Conservation (phyloP, 345 rosid species). For the Linum usitatissimum region DNA sequence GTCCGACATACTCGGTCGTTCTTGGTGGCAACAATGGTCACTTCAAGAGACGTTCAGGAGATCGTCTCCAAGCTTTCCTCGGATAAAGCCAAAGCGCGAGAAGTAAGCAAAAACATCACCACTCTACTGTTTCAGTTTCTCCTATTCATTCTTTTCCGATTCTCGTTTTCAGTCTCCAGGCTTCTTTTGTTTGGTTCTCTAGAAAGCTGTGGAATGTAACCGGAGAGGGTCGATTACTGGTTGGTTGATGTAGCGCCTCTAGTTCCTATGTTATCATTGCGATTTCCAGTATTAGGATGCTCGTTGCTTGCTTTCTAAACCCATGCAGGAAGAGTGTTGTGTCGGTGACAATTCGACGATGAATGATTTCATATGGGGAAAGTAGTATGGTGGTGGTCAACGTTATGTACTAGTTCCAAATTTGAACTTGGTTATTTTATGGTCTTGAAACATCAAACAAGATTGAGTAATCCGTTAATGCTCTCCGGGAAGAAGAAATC, state of each 20-base stretch:
- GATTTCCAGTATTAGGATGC: background rate
- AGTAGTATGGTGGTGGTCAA: background rate
- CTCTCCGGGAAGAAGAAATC: too few relatives aligned
- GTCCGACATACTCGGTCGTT: background rate
- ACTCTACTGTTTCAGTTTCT: conserved; percentile 2
- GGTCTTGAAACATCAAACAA: too few relatives aligned
- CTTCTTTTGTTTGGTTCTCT: conserved; percentile 12
- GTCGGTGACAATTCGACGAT: background rate
- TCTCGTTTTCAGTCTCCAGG: conserved; percentile 5
- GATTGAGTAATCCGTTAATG: too few relatives aligned
- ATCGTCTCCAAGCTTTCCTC: conserved; percentile 81
- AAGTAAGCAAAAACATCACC: conserved; percentile 27
- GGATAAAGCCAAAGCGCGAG: conserved; percentile 77
- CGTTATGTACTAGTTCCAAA: background rate
- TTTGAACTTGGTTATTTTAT: background rate
- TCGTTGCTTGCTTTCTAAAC: background rate
- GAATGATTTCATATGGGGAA: background rate
- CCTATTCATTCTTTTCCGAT: conserved; percentile 1
- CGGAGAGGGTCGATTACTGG: too few relatives aligned
- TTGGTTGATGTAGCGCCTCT: too few relatives aligned
- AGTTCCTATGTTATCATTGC: background rate
- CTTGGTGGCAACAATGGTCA: conserved; percentile 28
- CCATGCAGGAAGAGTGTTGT: background rate
- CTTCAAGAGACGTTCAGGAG: conserved; percentile 71
- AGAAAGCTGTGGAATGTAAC: background rate